A percentile compares a stretch with the other conserved stretches of the same genome.
Conservation (phyloP, 148 eudicot genomes). For the Fagopyrum homotropicum region DNA sequence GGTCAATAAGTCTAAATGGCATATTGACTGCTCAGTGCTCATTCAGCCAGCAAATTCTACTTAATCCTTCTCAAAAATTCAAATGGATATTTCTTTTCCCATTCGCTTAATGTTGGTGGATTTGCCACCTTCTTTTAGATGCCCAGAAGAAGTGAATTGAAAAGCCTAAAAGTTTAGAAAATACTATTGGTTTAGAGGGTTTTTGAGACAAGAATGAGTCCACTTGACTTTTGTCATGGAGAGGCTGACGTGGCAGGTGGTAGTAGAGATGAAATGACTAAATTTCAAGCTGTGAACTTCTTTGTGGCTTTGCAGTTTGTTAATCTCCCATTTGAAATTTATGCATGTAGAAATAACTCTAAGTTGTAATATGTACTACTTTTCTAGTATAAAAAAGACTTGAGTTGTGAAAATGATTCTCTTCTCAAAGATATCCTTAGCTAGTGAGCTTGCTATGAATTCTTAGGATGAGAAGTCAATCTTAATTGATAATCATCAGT, state of each 20-base stretch:
- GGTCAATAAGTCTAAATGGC: background rate
- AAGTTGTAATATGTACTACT: background rate
- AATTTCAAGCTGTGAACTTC: background rate
- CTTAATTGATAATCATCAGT: background rate
- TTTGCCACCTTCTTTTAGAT: background rate
- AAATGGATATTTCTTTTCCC: background rate
- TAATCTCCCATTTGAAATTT: background rate
- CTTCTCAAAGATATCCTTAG: background rate
- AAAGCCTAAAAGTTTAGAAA: background rate
- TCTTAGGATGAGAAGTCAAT: background rate
- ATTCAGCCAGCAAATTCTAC: background rate
- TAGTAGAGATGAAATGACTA: background rate
- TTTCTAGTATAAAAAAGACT: background rate
- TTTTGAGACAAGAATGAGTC: background rate
- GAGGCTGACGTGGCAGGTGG: background rate
- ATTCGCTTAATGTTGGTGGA: background rate
- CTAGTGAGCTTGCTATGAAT: background rate
- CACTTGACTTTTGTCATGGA: background rate
- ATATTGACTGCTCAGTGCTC: background rate
- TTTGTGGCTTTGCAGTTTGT: background rate
- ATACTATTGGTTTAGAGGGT: background rate
- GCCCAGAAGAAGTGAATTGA: background rate
- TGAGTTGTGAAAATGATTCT: background rate
- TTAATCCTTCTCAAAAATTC: background rate
- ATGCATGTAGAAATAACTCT: background rate